Evolutionary conservation across 495 filamentous ascomycete species (phyloP), one percentile per base, ranked within the genome.

Genomic region (Neurospora discreta): DNA sequence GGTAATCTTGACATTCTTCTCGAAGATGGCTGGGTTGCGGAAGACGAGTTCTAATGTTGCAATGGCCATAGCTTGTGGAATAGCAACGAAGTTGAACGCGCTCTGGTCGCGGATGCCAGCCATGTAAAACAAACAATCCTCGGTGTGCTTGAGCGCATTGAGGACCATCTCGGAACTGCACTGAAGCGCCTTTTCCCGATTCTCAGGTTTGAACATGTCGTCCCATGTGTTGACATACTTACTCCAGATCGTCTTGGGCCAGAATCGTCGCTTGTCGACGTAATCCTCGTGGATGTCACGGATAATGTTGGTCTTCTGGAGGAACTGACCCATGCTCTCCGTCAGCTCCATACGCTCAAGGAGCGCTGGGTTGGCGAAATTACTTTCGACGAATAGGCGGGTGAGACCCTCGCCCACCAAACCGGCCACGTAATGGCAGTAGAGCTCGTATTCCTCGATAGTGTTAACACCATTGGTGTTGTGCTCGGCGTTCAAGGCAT

Each of bases 31-130:
- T 41, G 92, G 92, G 78, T 99, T 99, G 76, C 92, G 90, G 87
- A 98, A 99, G 77, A 95, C 92, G 39, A 95, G 85, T 71, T 97
- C 90, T 46, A 98, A 80, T 1, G 95, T 98, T 3, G 95, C 95
- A 81, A 99, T 98, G 38, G 96, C 95, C 95, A 99, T 99, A 73
- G 90, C 84, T 81, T 99, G 95, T n/a, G 95, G 95, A 75, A 99
- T 99, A 58, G 96, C 95, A 58, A 93, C 93, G 80, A 99, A 99
- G 85, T 99, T 98, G 90, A 99, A 99, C n/a, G 97, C 93, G 80
- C 92, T 95, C 83, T 98, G 95, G 80, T 99, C 95, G 72, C 91
- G 92, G 60, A 98, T 87, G 26, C 94, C 96, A 30, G 96, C 96
- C 82, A 99, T 92, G 84, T 99, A 99, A 84, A 94, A 98, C 10